Evolutionary conservation across 2,329 filamentous ascomycete species (phyloP).

Genomic region (Nigrospora sphaerica): DNA sequence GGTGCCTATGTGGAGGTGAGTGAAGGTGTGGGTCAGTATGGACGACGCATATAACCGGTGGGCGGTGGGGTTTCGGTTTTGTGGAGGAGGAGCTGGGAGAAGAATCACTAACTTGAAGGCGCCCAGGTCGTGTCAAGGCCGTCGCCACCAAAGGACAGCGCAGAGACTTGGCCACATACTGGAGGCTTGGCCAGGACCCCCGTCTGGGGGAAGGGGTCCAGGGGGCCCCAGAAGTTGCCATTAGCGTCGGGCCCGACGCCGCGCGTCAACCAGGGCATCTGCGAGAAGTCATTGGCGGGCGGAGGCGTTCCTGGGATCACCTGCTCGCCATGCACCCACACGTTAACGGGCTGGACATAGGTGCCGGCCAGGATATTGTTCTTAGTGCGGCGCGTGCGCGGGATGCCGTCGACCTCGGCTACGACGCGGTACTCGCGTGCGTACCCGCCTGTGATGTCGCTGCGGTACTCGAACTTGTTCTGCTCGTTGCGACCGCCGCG

Average conservation of each 20-base stretch:
- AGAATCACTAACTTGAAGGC: conserved; percentile 10
- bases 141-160: conserved; percentile 6
- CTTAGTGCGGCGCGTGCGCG: conserved; percentile 20
- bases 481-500: conserved; percentile 23
- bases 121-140: conserved; percentile 10
- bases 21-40: background rate
- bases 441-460: conserved; percentile 22
- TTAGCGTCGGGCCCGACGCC: conserved; percentile 25
- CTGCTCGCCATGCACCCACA: conserved; percentile 29
- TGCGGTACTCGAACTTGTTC: conserved; percentile 28
- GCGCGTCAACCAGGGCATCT: conserved; percentile 25
- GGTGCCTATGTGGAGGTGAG: conserved; percentile 2
- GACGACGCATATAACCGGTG: too few relatives aligned
- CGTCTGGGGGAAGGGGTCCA: conserved; percentile 29
- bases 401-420: conserved; percentile 24
- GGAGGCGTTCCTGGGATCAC: conserved; percentile 25
- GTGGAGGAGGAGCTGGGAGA: background rate
- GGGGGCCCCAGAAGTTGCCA: conserved; percentile 27
- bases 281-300: conserved; percentile 25
- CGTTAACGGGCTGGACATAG: conserved; percentile 27
- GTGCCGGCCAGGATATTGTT: conserved; percentile 26
- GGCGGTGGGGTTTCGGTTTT: too few relatives aligned
- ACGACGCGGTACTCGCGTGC: conserved; percentile 26
- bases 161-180: conserved; percentile 4
- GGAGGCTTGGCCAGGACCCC: conserved; percentile 22